Conservation (phyloP, 2,329 filamentous ascomycete species). For the Penicillium sp. region DNA sequence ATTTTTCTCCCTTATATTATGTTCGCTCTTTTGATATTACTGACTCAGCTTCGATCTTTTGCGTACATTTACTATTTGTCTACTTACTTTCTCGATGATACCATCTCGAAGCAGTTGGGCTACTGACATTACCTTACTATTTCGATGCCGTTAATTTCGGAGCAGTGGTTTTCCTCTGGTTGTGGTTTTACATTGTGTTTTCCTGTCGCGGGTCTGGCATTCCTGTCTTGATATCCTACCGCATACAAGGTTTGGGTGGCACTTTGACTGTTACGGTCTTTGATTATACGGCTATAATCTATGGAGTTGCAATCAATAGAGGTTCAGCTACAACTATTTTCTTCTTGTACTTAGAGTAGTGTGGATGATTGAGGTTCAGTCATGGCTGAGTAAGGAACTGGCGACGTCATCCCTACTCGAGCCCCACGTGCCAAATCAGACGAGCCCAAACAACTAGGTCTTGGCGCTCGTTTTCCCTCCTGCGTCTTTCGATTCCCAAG, state of each 20-base stretch:
- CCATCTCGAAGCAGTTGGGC: constrained; percentile 19
- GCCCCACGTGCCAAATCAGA: constrained; percentile 20
- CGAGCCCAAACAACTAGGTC: constrained; percentile 14
- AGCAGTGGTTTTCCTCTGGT: constrained; percentile 15
- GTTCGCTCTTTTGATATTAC: constrained; percentile 17
- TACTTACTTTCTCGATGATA: constrained; percentile 23
- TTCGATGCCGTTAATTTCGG: constrained; percentile 18
- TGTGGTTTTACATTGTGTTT: constrained; percentile 4
- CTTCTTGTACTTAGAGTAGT: background rate
- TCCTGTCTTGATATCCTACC: constrained; percentile 23
- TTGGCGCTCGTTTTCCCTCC: constrained; percentile 15
- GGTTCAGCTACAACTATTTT: background rate
- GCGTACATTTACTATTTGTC: constrained; percentile 13
- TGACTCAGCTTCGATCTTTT: constrained; percentile 29
- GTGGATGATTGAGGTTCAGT: background rate
- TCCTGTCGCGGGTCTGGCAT: constrained; percentile 12
- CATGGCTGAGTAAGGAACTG: background rate
- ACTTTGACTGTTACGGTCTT: constrained; percentile 2
- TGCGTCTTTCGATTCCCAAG: constrained; percentile 6
- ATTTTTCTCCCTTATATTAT: constrained; percentile 4
- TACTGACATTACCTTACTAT: constrained; percentile 3
- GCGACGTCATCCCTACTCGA: constrained; percentile 6
- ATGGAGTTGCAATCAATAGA: background rate
- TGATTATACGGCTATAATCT: background rate
- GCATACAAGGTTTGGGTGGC: constrained; percentile 23